Base-by-base conservation (phyloP, 148 eudicot genomes). In the Camellia granthamiana region DNA sequence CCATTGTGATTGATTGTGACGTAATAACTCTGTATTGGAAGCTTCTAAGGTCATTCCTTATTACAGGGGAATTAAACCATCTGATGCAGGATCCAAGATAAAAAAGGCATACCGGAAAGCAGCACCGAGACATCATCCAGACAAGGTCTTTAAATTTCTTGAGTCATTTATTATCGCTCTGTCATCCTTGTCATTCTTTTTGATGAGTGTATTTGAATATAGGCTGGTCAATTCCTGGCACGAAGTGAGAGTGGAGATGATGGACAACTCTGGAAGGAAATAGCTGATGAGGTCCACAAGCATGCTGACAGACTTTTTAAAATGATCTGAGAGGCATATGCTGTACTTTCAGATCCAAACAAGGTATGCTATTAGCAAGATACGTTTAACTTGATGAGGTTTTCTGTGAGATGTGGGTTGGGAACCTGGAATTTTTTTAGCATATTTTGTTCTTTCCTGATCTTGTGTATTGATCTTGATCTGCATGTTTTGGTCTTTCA, bases 111-210 rank as follows among this genome's bases (percentile, higher is more conserved):
- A 96, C 83, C 84, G 92, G 72, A 93, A 90, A 87, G 98, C 99
- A 67, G 98, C 98, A n/a, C 94, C 92, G 62, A 88, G 84, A 78
- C 99, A 96, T 89, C 99, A 96, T 83, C 99, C 99, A 61, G 99
- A 96, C 91, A 96, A 96, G 99, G 99, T 96, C 67, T 81, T 73
- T 19, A 3, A 30, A 54, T 80, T 52, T 67, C 55, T 80, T 49
- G 66, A 71, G 69, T 69, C 69, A n/a, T 64, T 61, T 71, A 49
- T 76, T 9, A n/a, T 38, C 72, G 15, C 55, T n/a, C 0, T 59
- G 15, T 16, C 15, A 10, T 44, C 18, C 44, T 15, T 61, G 49
- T 69, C 67, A 47, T 76, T 19, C 74, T 66, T 73, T 19, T 82
- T 56, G 73, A 69, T 49, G 46, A 43, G 47, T 56, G 62, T 58